Base-by-base conservation (phyloP, 2,329 filamentous ascomycete species). In the Aspergillus udagawae region DNA sequence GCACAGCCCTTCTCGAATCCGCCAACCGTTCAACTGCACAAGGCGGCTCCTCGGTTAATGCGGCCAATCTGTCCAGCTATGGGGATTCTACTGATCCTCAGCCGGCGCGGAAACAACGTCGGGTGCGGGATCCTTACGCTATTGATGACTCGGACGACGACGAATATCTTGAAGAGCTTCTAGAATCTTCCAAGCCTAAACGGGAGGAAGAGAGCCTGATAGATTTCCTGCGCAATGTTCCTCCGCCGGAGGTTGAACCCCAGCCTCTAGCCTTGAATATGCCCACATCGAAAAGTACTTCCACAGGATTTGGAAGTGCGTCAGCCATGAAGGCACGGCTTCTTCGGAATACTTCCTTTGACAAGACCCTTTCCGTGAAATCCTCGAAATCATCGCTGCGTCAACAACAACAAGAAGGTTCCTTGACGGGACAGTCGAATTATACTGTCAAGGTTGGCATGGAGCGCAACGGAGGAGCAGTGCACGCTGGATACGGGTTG, bases 41-140 rank as follows among this genome's bases (percentile, higher is more conserved):
- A 12, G 52, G 56, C 27, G 69, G 71, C n/a, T 41, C 60, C 21
- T 35, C 50, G 14, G 41, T 55, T 25, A 65, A 64, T 50, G 59
- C 61, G 12, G 23, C 59, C 5, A 58, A 60, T 20, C 49, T 62
- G 8, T 54, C 59, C 41, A 60, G 60, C 21, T 32, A 45, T n/a
- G 10, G 20, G 14, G 32, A 38, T 6, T 73, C 77, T 5, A 66
- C 69, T 20, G 64, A 65, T 44, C 60, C 80, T 73, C 82, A 86
- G 70, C 88, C 90, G 4, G 83, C 85, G 65, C 85, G 89, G 54
- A 96, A 90, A 68, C 90, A 88, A 48, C 84, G 88, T 49, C 86
- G 91, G 28, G 85, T 92, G 52, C 89, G 85, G 56, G 94, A 99
- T 67, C 94, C 93, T 0, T 97, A 97, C 64, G 91, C 92, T n/a